Conservation (phyloP, 306 rosid genomes). For the Corylus americana region DNA sequence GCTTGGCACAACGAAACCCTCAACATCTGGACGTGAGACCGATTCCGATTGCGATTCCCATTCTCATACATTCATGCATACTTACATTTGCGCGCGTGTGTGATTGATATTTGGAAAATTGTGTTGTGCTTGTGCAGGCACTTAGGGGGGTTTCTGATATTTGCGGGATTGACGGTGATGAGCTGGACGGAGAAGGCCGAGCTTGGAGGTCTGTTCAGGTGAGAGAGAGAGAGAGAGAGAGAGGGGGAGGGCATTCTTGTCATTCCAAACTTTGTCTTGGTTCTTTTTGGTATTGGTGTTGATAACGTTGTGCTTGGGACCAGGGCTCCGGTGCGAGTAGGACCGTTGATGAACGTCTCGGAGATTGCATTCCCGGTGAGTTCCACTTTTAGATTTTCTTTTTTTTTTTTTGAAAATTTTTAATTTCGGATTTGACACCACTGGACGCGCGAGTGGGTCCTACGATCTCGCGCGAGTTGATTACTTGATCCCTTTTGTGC, state of each 20-base stretch:
- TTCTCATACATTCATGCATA: not conserved
- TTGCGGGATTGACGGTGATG: slow-evolving; percentile 51
- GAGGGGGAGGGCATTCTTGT: not conserved
- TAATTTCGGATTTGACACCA: no score
- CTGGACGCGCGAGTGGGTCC: no score
- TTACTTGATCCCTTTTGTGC: no score
- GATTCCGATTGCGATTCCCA: not conserved
- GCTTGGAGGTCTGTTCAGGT: slow-evolving; percentile 39
- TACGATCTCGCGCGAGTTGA: no score
- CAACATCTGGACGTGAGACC: slow-evolving; percentile 76
- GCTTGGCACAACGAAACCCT: slow-evolving; percentile 89
- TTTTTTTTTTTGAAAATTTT: no score
- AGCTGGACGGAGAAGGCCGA: slow-evolving; percentile 42
- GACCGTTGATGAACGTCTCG: slow-evolving; percentile 42
- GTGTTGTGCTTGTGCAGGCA: slow-evolving; percentile 51
- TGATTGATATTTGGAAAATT: not conserved
- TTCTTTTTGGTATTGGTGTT: slow-evolving; percentile 2
- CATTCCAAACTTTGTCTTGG: not conserved
- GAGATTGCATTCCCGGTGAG: slow-evolving; percentile 38
- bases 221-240: not conserved
- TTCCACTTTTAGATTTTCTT: not conserved
- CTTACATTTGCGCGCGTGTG: no score
- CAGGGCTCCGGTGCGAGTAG: slow-evolving; percentile 42
- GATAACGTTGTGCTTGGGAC: slow-evolving; percentile 9
- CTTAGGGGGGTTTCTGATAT: slow-evolving; percentile 68